Conservation (phyloP, 495 filamentous ascomycete genomes). For the Talaromyces wortmannii region DNA sequence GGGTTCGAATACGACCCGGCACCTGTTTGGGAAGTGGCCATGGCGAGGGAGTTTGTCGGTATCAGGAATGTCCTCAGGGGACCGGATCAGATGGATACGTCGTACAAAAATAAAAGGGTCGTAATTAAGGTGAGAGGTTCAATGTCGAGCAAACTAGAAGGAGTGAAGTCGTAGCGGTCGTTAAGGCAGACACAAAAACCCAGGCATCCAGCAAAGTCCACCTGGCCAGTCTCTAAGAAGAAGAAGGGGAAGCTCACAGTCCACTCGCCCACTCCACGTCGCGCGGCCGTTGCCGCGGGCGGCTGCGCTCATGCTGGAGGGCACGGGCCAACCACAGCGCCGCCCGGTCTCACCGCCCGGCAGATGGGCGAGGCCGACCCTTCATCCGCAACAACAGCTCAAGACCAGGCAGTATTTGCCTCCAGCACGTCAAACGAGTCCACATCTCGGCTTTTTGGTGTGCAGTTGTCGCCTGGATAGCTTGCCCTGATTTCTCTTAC, state of each 20-base stretch:
- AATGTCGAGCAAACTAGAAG: not conserved
- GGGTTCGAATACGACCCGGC: slow-evolving; percentile 96
- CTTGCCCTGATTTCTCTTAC: not conserved
- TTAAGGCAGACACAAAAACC: not conserved
- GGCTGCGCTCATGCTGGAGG: not conserved
- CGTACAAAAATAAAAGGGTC: not conserved
- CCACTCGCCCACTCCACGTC: not conserved
- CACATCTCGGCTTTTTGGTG: not conserved
- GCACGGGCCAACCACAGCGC: not conserved
- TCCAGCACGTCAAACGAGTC: too few relatives aligned
- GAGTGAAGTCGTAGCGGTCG: slow-evolving; percentile 3
- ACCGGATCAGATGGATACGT: slow-evolving; percentile 6
- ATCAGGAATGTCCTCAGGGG: slow-evolving; percentile 7
- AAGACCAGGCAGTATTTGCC: not conserved
- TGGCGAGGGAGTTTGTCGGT: slow-evolving; percentile 14
- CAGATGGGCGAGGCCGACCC: not conserved
- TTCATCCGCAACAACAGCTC: not conserved
- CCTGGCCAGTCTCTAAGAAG: not conserved
- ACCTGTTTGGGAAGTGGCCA: slow-evolving; percentile 51
- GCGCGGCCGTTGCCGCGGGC: too few relatives aligned
- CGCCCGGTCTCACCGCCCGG: not conserved
- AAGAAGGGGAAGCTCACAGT: not conserved
- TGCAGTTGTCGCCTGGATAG: not conserved
- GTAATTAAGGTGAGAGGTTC: not conserved
- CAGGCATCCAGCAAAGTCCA: too few relatives aligned